Percentiles rank a stretch among this genome's conserved stretches.
phyloP scores from a whole-genome alignment of 73 alveolate species.

The Paramecium octaurelia region DNA sequence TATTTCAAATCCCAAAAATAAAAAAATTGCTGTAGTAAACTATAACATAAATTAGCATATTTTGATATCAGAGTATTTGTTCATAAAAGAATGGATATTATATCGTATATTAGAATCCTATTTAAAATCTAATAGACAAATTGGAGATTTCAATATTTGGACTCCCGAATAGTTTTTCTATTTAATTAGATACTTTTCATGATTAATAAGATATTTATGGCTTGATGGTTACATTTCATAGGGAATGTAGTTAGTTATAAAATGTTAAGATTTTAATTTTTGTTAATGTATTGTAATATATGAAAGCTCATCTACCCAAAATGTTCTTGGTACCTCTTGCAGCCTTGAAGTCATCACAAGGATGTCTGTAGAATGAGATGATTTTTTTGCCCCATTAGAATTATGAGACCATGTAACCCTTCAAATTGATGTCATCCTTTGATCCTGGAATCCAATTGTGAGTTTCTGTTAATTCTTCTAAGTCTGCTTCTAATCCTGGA shows the following conservation, averaged over 20 bases:
- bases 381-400: slow-evolving; percentile 63
- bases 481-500: slow-evolving; percentile 57
- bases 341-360: slow-evolving; percentile 64
- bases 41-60: background rate
- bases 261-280: background rate
- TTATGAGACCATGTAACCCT: slow-evolving; percentile 50
- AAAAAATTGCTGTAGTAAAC: background rate
- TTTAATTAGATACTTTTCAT: no score
- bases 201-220: no score
- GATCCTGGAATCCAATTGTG: slow-evolving; percentile 67
- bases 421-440: slow-evolving; percentile 60
- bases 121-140: background rate
- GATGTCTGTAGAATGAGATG: slow-evolving; percentile 60
- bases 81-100: background rate
- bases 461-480: slow-evolving; percentile 60
- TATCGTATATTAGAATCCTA: background rate
- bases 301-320: slow-evolving; percentile 59
- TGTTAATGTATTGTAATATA: background rate
- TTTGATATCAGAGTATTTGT: background rate
- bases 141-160: background rate
- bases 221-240: no score
- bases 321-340: slow-evolving; percentile 64
- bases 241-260: no score
- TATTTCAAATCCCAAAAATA: no score
- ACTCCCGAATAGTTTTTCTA: no score